phyloP scores from a whole-genome alignment of 2,329 filamentous ascomycete genomes.

The Pseudopithomyces chartarum region DNA sequence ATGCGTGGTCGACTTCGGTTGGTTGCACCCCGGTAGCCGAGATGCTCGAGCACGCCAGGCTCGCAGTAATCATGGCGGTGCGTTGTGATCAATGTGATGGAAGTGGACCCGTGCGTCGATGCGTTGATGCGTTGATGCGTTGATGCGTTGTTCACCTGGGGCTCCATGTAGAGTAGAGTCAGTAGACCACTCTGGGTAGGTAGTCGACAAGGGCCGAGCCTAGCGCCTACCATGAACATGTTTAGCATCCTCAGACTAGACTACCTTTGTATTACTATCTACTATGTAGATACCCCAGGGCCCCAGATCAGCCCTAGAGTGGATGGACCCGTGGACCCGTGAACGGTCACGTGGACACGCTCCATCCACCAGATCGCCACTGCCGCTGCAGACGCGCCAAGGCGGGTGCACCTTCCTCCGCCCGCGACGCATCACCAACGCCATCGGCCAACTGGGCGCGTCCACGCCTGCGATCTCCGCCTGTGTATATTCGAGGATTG shows the following conservation, averaged over 20 bases:
- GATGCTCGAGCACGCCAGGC: conserved; percentile 21
- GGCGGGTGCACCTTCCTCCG: conserved; percentile 18
- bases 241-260: no score
- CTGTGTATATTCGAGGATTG: conserved; percentile 15
- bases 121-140: conserved; percentile 20
- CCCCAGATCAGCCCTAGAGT: no score
- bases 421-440: conserved; percentile 6
- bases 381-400: conserved; percentile 11
- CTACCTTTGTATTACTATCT: no score
- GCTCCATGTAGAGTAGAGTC: no score
- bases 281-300: no score
- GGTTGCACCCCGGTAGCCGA: conserved; percentile 32
- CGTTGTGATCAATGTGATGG: no score
- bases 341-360: conserved; percentile 10
- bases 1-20: conserved; percentile 41
- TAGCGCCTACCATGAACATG: not conserved
- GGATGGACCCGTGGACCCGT: no score
- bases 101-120: not conserved
- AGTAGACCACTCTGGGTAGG: no score
- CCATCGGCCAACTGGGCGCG: conserved; percentile 12
- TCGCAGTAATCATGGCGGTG: conserved; percentile 4
- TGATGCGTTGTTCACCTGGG: conserved; percentile 9
- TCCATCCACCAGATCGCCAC: conserved; percentile 1
- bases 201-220: not conserved
- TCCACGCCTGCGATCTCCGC: conserved; percentile 18